These are phyloP conservation scores for Suillus sp. DNA, from an alignment of 768 basidiomycete genomes.

Conservation along the genomic window DNA sequence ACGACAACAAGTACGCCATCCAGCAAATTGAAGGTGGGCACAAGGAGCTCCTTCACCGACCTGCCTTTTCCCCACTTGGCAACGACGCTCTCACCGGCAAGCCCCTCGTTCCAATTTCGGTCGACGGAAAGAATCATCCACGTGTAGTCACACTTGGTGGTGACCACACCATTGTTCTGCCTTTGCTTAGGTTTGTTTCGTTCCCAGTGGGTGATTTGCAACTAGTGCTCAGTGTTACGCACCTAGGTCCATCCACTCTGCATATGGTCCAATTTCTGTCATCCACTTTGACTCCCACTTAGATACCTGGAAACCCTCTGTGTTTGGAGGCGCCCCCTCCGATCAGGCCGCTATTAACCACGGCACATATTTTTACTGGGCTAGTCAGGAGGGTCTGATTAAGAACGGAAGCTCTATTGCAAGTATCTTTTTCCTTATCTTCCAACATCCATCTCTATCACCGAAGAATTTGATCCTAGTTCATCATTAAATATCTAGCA, in stretches of 20 bases:
- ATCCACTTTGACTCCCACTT: conserved; percentile 90
- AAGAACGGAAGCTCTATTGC: conserved; percentile 79
- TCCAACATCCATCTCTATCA: conserved; percentile 18
- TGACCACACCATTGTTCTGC: conserved; percentile 82
- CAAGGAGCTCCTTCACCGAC: conserved; percentile 66
- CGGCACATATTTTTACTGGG: conserved; percentile 91
- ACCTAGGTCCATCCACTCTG: conserved; percentile 69
- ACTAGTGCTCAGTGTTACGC: background rate
- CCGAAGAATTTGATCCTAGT: conserved; percentile 75
- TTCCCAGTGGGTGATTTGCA: conserved; percentile 23
- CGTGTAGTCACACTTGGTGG: conserved; percentile 83
- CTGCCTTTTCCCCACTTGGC: conserved; percentile 60
- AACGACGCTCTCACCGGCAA: conserved; percentile 63
- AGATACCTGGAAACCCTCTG: conserved; percentile 76
- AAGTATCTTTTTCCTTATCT: conserved; percentile 52
- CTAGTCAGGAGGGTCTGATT: conserved; percentile 80
- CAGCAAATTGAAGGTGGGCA: conserved; percentile 75
- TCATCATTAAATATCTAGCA: conserved; percentile 56
- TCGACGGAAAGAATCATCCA: conserved; percentile 76
- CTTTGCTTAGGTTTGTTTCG: conserved; percentile 43
- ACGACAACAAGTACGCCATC: conserved; percentile 74
- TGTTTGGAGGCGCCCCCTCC: conserved; percentile 75
- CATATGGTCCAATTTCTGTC: conserved; percentile 78
- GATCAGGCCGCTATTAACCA: conserved; percentile 79
- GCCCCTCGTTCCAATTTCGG: conserved; percentile 57